Conservation (phyloP, 1,284 basidiomycete species). For the Cryptococcus sp. region DNA sequence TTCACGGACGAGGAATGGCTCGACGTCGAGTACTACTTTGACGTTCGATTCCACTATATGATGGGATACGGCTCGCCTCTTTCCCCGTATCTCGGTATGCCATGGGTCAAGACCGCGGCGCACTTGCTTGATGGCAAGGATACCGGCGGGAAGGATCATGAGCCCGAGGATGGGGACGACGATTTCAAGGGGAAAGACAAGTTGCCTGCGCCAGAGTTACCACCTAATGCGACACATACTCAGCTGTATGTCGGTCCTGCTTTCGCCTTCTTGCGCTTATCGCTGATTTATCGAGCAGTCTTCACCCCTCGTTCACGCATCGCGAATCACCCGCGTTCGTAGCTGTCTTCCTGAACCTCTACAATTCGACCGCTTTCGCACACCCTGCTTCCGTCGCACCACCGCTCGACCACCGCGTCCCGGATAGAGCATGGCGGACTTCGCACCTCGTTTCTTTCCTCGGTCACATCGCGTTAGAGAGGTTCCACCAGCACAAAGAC, state of each 20-base stretch:
- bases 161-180: slow-evolving; percentile 13
- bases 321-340: slow-evolving; percentile 56
- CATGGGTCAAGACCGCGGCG: slow-evolving; percentile 53
- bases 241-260: slow-evolving; percentile 35
- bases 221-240: slow-evolving; percentile 50
- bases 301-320: slow-evolving; percentile 55
- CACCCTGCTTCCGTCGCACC: slow-evolving; percentile 37
- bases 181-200: slow-evolving; percentile 15
- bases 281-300: slow-evolving; percentile 28
- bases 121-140: slow-evolving; percentile 50
- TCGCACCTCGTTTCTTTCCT: slow-evolving; percentile 55
- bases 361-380: slow-evolving; percentile 46
- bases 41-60: slow-evolving; percentile 53
- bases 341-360: slow-evolving; percentile 54
- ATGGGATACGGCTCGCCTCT: slow-evolving; percentile 52
- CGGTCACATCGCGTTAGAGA: slow-evolving; percentile 55
- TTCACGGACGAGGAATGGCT: slow-evolving; percentile 52
- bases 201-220: slow-evolving; percentile 42
- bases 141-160: slow-evolving; percentile 23
- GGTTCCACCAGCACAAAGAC: slow-evolving; percentile 40
- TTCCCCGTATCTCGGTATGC: slow-evolving; percentile 53
- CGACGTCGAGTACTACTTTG: slow-evolving; percentile 52
- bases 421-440: slow-evolving; percentile 50
- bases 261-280: not conserved
- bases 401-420: slow-evolving; percentile 41